Base-by-base conservation (phyloP, 352 stramenopile genomes). In the Aphanomyces astaci region DNA sequence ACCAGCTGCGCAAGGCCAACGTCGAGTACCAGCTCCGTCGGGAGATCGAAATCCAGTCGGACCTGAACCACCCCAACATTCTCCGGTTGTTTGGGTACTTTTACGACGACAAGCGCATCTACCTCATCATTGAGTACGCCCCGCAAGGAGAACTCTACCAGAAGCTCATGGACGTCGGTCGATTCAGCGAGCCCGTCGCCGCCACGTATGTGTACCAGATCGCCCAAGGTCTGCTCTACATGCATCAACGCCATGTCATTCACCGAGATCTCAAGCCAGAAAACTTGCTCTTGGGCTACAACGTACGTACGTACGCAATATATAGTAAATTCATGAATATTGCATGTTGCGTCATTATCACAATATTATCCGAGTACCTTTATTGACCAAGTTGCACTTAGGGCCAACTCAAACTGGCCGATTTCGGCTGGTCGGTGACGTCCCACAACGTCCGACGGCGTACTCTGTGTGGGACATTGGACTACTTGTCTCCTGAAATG, bases 401-500 rank as follows among this genome's bases (percentile, higher is more conserved):
- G 28, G 89, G 92, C n/a, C 92, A 99, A 71, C 92, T 99, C 66
- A 99, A 99, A 83, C 98, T 99, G 72, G 97, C 97, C 24, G 98
- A 99, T 74, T 99, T 99, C 78, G 97, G 98, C 19, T 99, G 96
- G 97, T 98, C 95, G 0, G 96, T 99, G 46, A 97, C 99, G 76
- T 94, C 97, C 17, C 96, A 96, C 52, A 97, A 92, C 5, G 97
- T 88, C 11, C 76, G 97, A 51, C 81, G 97, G 19, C 98, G 92
- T 45, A 99, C 97, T 22, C 80, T 99, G 13, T 99, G 98, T 77
- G 97, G 97, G 7, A 99, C 97, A 3, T 77, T 99, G 1, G 97
- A 99, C 76, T 99, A 99, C 76, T 77, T 99, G 13, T 94, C 97
- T 36, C 98, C 98, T 43, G 97, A 99, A 78, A 99, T 99, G 97